These are phyloP conservation scores for barley (Hordeum vulgare) DNA, from an alignment of 176 grass and related monocot genomes.

Conservation along the genomic window MorexV3_pseudomolecules_assembly NC_058524.1:558577732-558578231, in stretches of 20 bases:
- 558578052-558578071: not conserved
- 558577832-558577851: not conserved
- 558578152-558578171: not conserved
- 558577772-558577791: not conserved
- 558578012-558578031: not conserved
- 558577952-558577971: not conserved
- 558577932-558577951: not conserved
- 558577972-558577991: conserved; percentile 2
- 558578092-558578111: not conserved
- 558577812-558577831: not conserved
- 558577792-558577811: not conserved
- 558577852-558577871: not conserved
- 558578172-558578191: not conserved
- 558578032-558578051: not conserved
- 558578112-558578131: not conserved
- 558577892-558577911: not conserved
- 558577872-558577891: not conserved
- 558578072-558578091: not conserved
- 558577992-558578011: not conserved
- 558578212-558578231: not conserved
- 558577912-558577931: not conserved
- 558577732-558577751: not conserved
- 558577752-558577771: not conserved
- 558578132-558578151: not conserved
- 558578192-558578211: not conserved